Evolutionary conservation across 805 yeast genomes (phyloP), one percentile per base, ranked within the genome.

Genomic region (Saccharomycopsis schoenii): DNA sequence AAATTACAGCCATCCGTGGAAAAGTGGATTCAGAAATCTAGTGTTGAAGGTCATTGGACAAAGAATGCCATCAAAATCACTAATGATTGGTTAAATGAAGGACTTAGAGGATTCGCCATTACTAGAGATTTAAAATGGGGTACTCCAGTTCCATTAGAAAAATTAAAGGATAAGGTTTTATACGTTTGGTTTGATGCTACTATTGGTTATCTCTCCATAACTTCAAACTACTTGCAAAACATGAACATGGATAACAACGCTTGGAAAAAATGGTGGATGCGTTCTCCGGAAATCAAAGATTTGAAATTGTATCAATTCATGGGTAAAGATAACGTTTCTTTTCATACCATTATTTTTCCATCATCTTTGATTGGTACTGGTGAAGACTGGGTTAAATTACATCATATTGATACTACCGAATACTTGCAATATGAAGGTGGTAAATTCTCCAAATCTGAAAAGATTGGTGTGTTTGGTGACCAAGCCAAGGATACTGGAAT

Each of bases 171-270:
- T 60, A 94, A 94, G 75, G 99, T 94, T 12, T 78, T 94, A 68
- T 94, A 94, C 71, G 99, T 94, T 62, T 94, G 99, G 99, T 94
- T 94, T 68, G 99, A 94, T 76, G 99, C 99, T 43, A 83, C 97
- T 57, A 94, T 94, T 67, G 99, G 99, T 55, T 94, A 94, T 73
- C 84, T 92, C 62, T 90, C 97, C 58, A 94, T 94, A 70, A 94
- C 99, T 36, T 97, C 98, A 29, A 88, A 87, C 73, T 96, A 93
- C 76, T 84, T 90, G 17, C 73, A 80, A 52, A 76, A 76, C 55
- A 56, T 58, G 25, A 63, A 63, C 11, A 29, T 36, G 11, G 59
- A 58, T 11, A 11, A 9, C 39, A 42, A 55, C 11, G 81, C 80
- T 59, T 93, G 98, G 98, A 76, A 80, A 68, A 71, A 83, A 67